phyloP scores from a whole-genome alignment of 2,329 filamentous ascomycete genomes.

The Dactylellina drechsleri region DNA sequence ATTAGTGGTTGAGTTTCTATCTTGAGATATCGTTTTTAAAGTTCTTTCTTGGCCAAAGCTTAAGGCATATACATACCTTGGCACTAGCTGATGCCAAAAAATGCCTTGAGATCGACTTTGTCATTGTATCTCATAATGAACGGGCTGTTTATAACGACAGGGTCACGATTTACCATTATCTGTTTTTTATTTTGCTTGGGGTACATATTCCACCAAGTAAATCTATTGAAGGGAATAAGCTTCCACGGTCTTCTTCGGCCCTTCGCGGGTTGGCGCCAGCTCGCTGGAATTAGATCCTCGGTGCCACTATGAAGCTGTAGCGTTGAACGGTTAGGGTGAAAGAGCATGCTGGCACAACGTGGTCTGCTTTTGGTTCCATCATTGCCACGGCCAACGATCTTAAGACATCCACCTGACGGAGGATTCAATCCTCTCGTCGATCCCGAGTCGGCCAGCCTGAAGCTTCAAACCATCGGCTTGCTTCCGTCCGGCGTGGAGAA shows the following conservation, averaged over 20 bases:
- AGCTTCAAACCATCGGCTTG: not conserved
- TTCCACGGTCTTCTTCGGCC: not conserved
- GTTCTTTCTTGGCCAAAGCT: too few species aligned
- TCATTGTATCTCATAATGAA: too few species aligned
- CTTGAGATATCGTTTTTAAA: too few species aligned
- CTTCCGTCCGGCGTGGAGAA: not conserved
- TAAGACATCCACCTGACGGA: slow-evolving; percentile 15
- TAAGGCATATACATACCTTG: too few species aligned
- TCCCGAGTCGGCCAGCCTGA: slow-evolving; percentile 40
- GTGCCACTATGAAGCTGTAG: slow-evolving; percentile 19
- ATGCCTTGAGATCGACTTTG: not conserved
- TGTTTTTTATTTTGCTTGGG: too few species aligned
- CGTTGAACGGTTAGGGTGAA: not conserved
- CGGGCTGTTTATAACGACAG: too few species aligned
- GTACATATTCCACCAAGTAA: not conserved
- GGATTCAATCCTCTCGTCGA: slow-evolving; percentile 39
- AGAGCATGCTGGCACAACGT: slow-evolving; percentile 14
- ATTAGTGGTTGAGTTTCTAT: too few species aligned
- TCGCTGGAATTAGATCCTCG: slow-evolving; percentile 37
- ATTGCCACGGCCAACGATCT: not conserved
- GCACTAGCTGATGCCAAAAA: not conserved
- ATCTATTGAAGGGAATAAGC: not conserved
- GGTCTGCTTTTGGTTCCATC: slow-evolving; percentile 54
- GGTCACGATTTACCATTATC: too few species aligned
- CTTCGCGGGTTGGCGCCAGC: not conserved